A percentile compares a stretch with the other conserved stretches of the same genome.
phyloP scores from a whole-genome alignment of 345 rosid species.

The Acer saccharum region DNA sequence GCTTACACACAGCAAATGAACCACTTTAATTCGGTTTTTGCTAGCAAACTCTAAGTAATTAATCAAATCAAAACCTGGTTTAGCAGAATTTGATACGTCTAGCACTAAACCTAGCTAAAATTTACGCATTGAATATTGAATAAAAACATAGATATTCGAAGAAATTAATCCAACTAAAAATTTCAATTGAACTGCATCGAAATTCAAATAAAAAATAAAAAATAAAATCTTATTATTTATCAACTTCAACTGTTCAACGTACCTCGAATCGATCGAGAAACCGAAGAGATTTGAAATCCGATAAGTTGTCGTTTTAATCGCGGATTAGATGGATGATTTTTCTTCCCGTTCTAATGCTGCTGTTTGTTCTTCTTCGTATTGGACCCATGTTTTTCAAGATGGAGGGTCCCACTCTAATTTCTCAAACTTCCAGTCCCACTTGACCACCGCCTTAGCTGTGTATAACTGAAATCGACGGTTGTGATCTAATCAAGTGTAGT shows the following conservation, averaged over 20 bases:
- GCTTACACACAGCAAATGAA: neutral
- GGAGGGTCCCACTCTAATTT: conserved; percentile 14
- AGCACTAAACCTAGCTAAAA: neutral
- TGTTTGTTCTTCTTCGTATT: neutral
- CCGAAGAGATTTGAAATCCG: neutral
- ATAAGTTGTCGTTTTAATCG: neutral
- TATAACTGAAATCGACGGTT: neutral
- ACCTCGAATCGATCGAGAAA: conserved; percentile 12
- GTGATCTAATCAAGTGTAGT: conserved; percentile 3
- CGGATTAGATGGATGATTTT: neutral
- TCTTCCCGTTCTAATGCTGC: neutral
- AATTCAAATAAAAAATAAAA: neutral
- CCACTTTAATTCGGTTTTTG: neutral
- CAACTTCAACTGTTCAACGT: neutral
- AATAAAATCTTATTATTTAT: neutral
- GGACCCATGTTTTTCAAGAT: conserved; percentile 5
- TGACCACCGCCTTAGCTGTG: neutral
- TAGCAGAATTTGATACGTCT: neutral
- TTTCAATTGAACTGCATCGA: conserved; percentile 2
- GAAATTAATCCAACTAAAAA: conserved; percentile 3
- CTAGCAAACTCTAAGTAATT: neutral
- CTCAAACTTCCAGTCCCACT: rapidly evolving
- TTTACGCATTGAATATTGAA: neutral
- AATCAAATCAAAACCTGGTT: neutral
- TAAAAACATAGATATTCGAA: neutral